These are phyloP conservation scores for Laburnicola sp. DNA, from an alignment of 2,329 filamentous ascomycete species.

Conservation along the genomic window DNA sequence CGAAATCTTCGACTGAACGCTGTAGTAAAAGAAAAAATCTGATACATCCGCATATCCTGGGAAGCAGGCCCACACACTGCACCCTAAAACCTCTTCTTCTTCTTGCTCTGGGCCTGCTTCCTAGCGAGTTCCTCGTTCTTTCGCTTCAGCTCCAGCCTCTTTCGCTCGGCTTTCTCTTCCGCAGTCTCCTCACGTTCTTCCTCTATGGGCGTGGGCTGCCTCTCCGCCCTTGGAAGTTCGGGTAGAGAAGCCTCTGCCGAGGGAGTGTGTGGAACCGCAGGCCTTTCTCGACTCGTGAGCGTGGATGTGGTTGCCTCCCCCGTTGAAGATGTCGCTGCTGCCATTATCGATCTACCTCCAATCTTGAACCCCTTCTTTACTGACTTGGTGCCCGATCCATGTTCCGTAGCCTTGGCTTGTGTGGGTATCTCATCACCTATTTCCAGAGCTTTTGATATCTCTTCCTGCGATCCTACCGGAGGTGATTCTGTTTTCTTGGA, in stretches of 20 bases:
- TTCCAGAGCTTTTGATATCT: background rate
- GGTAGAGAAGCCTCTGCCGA: constrained; percentile 18
- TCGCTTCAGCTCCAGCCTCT: constrained; percentile 60
- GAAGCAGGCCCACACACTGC: background rate
- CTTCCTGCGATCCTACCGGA: background rate
- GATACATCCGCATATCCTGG: background rate
- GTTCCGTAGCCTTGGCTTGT: constrained; percentile 3
- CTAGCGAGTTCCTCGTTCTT: constrained; percentile 57
- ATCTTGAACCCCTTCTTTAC: constrained; percentile 34
- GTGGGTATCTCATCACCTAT: constrained; percentile 2
- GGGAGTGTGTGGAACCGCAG: constrained; percentile 13
- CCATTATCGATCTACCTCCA: constrained; percentile 33
- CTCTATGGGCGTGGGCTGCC: constrained; percentile 16
- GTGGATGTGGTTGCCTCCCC: constrained; percentile 2
- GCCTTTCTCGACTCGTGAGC: constrained; percentile 9
- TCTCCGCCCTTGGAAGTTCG: background rate
- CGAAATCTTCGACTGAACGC: too few species aligned
- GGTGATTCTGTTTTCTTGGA: constrained; percentile 15
- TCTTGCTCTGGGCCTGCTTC: constrained; percentile 50
- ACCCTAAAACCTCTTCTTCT: constrained; percentile 39
- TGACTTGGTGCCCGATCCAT: constrained; percentile 14
- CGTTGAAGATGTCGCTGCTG: constrained; percentile 7
- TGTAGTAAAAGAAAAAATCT: too few species aligned
- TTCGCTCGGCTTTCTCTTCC: constrained; percentile 58
- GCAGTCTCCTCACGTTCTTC: constrained; percentile 44